Percentiles rank a stretch among this genome's conserved stretches.
These are phyloP conservation scores for Carallia brachiata DNA, from an alignment of 345 rosid species.

Conservation along the genomic window DNA sequence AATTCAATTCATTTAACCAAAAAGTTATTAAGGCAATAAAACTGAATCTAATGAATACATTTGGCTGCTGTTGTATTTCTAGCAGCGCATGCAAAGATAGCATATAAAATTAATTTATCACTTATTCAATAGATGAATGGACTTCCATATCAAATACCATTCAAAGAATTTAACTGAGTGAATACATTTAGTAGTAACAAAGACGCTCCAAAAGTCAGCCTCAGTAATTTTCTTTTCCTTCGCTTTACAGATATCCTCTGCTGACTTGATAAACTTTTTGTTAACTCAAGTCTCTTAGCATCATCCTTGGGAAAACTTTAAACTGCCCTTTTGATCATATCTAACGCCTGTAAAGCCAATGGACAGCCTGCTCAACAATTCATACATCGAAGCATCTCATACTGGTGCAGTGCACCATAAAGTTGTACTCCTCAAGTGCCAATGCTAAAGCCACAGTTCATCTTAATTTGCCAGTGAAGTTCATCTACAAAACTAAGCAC, in stretches of 20 bases:
- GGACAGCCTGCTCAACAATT: not conserved
- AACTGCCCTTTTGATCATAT: constrained; percentile 70
- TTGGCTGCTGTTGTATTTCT: too few species aligned
- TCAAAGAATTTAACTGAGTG: not conserved
- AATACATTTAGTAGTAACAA: not conserved
- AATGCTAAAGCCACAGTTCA: not conserved
- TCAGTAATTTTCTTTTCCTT: constrained; percentile 82
- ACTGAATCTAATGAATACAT: too few species aligned
- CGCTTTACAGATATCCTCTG: constrained; percentile 86
- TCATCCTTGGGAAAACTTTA: constrained; percentile 79
- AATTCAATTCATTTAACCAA: too few species aligned
- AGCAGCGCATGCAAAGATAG: too few species aligned
- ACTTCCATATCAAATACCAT: not conserved
- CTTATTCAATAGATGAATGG: too few species aligned
- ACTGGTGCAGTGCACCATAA: not conserved
- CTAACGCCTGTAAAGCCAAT: constrained; percentile 63
- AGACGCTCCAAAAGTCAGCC: constrained; percentile 33
- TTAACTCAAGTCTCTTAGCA: constrained; percentile 75
- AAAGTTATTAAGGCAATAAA: too few species aligned
- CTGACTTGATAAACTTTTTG: constrained; percentile 79
- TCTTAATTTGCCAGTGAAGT: not conserved
- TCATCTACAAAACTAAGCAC: not conserved
- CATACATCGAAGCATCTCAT: not conserved
- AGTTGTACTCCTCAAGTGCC: not conserved
- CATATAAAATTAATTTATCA: too few species aligned